Evolutionary conservation across 2,329 filamentous ascomycete species (phyloP), one percentile per base, ranked within the genome.

Genomic region (Cercospora sp.): DNA sequence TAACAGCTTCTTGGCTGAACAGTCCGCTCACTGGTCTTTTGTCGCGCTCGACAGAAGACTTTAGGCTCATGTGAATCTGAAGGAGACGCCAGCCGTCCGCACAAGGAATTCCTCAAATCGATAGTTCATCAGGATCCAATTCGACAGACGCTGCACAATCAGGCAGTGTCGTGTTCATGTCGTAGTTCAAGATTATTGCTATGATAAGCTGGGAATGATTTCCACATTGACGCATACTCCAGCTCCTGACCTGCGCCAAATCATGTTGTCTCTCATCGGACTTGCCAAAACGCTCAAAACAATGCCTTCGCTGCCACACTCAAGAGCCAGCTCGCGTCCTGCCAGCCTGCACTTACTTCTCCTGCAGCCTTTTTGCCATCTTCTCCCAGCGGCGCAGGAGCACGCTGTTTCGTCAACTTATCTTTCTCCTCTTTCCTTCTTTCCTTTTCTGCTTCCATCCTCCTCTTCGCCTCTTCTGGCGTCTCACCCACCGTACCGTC

Each of bases 291-390:
- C 26, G 53, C 63, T 71, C 62, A 73, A 53, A 78, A 75, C 64
- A 78, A 65, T 31, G 82, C 82, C 68, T 83, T 84, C 0, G 79
- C 79, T 9, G 86, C 84, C 51, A 86, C 82, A 60, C 84, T 84
- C 66, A 88, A 76, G 67, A 88, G 74, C 86, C 86, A 88, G 31
- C 83, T 82, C 33, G 84, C 86, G 78, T 88, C 86, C 68, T 84
- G 81, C 86, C 86, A 88, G 0, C 85, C 85, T 5, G 84, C 71
- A 33, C 66, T 85, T 73, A 77, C 73, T 73, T 80, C 70, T 71
- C 75, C 61, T 72, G 73, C 74, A 69, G 79, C 78, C 55, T 81
- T 81, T 0, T 78, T 78, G 51, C 79, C 78, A 63, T 40, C 48
- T 13, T 45, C 53, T 3, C 75, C 71, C n/a, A 67, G 7, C 1